Evolutionary conservation across 75 land plant species (phyloP), one percentile per base, ranked within the genome.

Genomic region (Selaginella tamariscina): DNA sequence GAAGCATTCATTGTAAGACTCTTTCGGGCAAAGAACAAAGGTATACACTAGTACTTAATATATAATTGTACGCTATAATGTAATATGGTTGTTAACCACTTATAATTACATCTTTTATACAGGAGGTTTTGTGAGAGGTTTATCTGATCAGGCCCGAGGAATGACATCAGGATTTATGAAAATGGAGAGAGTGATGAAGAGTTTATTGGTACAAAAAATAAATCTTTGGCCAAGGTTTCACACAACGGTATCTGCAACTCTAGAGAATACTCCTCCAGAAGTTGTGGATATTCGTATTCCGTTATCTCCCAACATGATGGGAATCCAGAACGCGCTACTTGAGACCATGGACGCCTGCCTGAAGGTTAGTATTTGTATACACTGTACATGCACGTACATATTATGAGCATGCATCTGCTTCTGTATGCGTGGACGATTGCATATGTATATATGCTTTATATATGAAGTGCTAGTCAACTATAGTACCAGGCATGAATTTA

Each of bases 311-410:
- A 26, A 54, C 26, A 95, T 95, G 99, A 73, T 39, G 32, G 97
- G 85, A 39, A 91, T 95, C 13, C 97, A 95, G 72, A 72, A 66
- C 69, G 99, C 97, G 0, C 79, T 88, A 5, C 20, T 95, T 1
- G 99, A 86, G 74, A 85, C 84, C 8, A 88, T 95, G 97, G 99
- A 87, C 77, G 97, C 87, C 0, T 95, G 99, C 70, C 74, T 95
- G 74, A n/a, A n/a, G n/a, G n/a, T n/a, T n/a, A n/a, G n/a, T n/a
- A n/a, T n/a, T n/a, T n/a, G n/a, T n/a, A n/a, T n/a, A n/a, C n/a
- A n/a, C n/a, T n/a, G n/a, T n/a, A n/a, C n/a, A n/a, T n/a, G n/a
- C n/a, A n/a, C n/a, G n/a, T n/a, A n/a, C n/a, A n/a, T n/a, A n/a
- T n/a, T n/a, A n/a, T n/a, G n/a, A n/a, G n/a, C n/a, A n/a, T n/a